Base-by-base conservation (phyloP, 441 rosid genomes). In the Aquilaria agallochum region DNA sequence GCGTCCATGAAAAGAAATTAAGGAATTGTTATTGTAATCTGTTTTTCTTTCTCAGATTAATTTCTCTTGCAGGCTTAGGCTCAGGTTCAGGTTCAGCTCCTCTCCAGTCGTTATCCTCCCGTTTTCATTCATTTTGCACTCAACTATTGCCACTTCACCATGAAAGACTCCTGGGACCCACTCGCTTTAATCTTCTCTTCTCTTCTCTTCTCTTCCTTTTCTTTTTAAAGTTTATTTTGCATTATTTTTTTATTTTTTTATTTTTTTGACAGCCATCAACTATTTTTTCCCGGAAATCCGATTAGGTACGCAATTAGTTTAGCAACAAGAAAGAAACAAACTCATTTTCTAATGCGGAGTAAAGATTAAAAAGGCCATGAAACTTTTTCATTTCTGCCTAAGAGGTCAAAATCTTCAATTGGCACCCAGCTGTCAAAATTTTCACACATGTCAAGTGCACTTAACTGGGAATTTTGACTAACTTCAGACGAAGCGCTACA, bases 71-170 rank as follows among this genome's bases (percentile, higher is more conserved):
- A 31, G 14, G 42, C 7, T 36, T 5, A 36, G 27, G n/a, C 33
- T 61, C 44, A 45, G 44, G 61, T 42, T 57, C 65, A 46, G 72
- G 68, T 66, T 63, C 72, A 66, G 75, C 69, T 67, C 60, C 76
- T 64, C 62, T 55, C 56, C 75, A n/a, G 77, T 80, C 68, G 76
- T 72, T 74, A 60, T 77, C 83, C 72, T 74, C 74, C 69, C 61
- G 64, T 75, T 77, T 55, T 59, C 70, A 57, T 57, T 68, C 68
- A 34, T 47, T 69, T 69, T 58, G 64, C 75, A 20, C 55, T 61
- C 56, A 62, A 50, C 56, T 67, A 13, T 68, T 56, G 77, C 67
- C 83, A 69, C 72, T 77, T 80, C 77, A 71, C 32, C 65, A 5
- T n/a, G 47, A 20, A 2, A 45, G 50, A 55, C 3, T 58, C 5